Conservation (phyloP, 73 alveolate species). For the Breviolum minutum region DNA sequence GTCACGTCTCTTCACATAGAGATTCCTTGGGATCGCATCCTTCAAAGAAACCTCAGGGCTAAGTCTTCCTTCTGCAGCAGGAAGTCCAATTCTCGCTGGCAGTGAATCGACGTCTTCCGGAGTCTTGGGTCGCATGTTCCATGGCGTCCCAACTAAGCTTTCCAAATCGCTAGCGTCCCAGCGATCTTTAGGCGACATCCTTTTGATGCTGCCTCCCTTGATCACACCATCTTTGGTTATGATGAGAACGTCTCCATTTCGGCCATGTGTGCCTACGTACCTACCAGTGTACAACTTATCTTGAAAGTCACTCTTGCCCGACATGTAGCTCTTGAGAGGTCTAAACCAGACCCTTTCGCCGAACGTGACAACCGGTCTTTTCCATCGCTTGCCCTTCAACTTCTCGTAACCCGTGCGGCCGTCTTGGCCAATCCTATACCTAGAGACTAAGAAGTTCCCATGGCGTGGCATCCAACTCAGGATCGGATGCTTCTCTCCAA, state of each 20-base stretch:
- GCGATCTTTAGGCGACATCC: background rate
- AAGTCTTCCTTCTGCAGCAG: background rate
- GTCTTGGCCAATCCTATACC: background rate
- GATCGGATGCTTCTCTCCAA: background rate
- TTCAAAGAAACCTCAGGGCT: background rate
- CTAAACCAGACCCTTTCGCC: background rate
- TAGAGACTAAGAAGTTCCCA: background rate
- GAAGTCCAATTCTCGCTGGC: background rate
- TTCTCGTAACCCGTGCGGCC: slow-evolving; percentile 9
- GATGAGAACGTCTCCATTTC: background rate
- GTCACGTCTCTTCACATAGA: slow-evolving; percentile 17
- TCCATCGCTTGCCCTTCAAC: background rate
- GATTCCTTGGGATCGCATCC: background rate
- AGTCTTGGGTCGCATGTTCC: background rate
- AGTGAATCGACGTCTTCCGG: background rate
- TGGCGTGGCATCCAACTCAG: background rate
- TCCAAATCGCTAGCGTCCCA: background rate
- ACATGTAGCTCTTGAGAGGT: background rate
- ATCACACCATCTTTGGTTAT: background rate
- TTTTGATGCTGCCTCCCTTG: background rate
- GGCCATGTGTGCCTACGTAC: too few species aligned
- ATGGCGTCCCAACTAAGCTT: background rate
- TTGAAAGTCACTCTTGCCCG: background rate
- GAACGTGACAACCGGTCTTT: background rate
- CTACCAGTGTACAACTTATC: too few species aligned